A percentile compares a stretch with the other conserved stretches of the same genome.
These are phyloP conservation scores for Penicillium canariense DNA, from an alignment of 495 filamentous ascomycete genomes.

Conservation along the genomic window DNA sequence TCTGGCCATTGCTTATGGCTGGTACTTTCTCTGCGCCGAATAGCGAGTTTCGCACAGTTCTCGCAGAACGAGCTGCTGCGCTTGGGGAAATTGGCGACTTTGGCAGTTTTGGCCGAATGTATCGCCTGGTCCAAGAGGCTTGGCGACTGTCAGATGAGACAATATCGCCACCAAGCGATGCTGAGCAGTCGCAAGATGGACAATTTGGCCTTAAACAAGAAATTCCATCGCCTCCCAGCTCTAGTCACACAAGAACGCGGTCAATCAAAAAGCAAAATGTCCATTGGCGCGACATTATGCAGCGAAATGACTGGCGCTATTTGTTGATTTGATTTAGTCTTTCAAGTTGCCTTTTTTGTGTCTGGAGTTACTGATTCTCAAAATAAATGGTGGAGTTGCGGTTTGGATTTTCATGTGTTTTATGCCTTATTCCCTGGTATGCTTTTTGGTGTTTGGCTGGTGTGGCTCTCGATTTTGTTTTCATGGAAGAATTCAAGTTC, in stretches of 20 bases:
- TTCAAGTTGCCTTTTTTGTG: no score
- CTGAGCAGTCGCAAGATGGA: no score
- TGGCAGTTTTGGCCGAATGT: conserved; percentile 84
- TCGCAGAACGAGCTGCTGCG: conserved; percentile 65
- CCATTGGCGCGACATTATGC: conserved; percentile 95
- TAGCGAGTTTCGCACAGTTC: conserved; percentile 72
- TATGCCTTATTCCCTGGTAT: no score
- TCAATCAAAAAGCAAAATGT: conserved; percentile 52
- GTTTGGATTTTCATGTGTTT: no score
- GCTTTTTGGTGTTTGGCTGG: no score
- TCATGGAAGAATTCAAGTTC: no score
- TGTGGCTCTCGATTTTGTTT: no score
- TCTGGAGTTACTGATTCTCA: no score
- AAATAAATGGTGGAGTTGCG: no score
- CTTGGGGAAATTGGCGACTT: conserved; percentile 74
- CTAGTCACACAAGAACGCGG: not conserved
- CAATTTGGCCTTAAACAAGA: no score
- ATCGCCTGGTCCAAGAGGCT: conserved; percentile 72
- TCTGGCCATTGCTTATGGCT: conserved; percentile 88
- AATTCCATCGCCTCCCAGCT: no score
- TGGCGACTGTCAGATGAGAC: conserved; percentile 77
- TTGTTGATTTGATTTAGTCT: conserved; percentile 89
- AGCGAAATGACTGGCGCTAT: conserved; percentile 86
- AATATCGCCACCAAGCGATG: no score
- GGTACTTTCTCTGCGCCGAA: conserved; percentile 67